Evolutionary conservation across 768 basidiomycete species (phyloP), one percentile per base, ranked within the genome.

Genomic region (Trametes meyenii): DNA sequence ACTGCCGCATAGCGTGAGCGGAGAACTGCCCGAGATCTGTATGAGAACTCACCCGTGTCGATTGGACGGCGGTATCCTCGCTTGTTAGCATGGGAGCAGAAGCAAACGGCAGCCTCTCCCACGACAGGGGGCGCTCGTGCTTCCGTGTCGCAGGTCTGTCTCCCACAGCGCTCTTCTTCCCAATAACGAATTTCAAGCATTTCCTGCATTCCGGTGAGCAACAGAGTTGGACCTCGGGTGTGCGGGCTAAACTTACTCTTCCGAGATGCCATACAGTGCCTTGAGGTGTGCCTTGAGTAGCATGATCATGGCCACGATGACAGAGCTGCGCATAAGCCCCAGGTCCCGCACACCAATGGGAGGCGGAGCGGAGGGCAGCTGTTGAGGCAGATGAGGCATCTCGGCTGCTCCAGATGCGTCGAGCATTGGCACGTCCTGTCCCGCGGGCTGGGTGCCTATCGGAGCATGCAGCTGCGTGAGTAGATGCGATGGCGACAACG

Each of bases 101-200:
- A 0, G 88, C 90, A 65, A 82, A 92, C 2, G 88, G 86, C 52
- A 96, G 74, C 17, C 90, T 82, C 24, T 85, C 83, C 88, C 93
- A 93, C 29, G 83, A 80, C 40, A 94, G 83, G 6, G 83, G 82
- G 42, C 78, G 75, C 2, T 87, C 84, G 65, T 87, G 78, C 26
- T 85, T 84, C 66, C 84, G 86, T 2, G 78, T 72, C 5, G 87
- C 91, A 14, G 90, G 82, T 69, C 87, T 91, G 73, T 99, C 96
- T 1, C 96, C 96, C 2, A 89, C 72, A 0, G 92, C 85, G 55
- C 86, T 92, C 76, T 98, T 98, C 82, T 98, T 98, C 19, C 90
- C 90, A 5, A 87, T 74, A 4, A 87, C 82, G 70, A 91, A 97
- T 74, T 95, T 98, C 48, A 82, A 79, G 66, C 94, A 94, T 90